phyloP scores from a whole-genome alignment of 1,284 basidiomycete genomes.

The Albatrellus sp. region DNA sequence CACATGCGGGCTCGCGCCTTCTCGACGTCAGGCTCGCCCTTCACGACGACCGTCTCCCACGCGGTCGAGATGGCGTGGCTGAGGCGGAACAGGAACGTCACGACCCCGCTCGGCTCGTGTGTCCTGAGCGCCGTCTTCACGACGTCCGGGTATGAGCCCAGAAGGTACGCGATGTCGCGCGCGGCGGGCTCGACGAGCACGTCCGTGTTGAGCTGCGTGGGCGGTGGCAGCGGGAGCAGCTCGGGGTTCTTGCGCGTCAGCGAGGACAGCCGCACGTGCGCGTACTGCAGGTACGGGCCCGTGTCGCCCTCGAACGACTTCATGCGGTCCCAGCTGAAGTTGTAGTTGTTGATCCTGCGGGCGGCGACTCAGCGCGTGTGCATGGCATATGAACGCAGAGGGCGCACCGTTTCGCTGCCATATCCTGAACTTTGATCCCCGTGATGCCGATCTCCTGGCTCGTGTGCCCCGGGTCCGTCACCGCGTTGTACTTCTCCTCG shows the following conservation, averaged over 20 bases:
- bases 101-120: conserved; percentile 86
- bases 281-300: conserved; percentile 92
- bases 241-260: conserved; percentile 92
- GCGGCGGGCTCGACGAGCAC: conserved; percentile 66
- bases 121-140: conserved; percentile 78
- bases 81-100: conserved; percentile 67
- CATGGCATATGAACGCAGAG: background rate
- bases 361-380: too few species aligned
- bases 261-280: conserved; percentile 89
- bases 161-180: conserved; percentile 77
- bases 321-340: conserved; percentile 92
- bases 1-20: conserved; percentile 84
- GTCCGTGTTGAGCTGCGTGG: conserved; percentile 57
- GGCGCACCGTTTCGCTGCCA: conserved; percentile 80
- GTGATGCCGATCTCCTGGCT: conserved; percentile 87
- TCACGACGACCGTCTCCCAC: conserved; percentile 82
- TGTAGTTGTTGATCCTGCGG: conserved; percentile 88
- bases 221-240: conserved; percentile 65
- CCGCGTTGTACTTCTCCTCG: conserved; percentile 82
- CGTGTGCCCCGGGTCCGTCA: conserved; percentile 81
- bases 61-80: conserved; percentile 78
- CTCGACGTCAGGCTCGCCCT: conserved; percentile 66
- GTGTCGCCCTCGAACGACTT: conserved; percentile 96
- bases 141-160: conserved; percentile 86
- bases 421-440: conserved; percentile 97